Percentiles rank a stretch among this genome's conserved stretches.
Evolutionary conservation across 805 yeast genomes (phyloP).

Genomic region (Kluyveromyces lactis): DNA sequence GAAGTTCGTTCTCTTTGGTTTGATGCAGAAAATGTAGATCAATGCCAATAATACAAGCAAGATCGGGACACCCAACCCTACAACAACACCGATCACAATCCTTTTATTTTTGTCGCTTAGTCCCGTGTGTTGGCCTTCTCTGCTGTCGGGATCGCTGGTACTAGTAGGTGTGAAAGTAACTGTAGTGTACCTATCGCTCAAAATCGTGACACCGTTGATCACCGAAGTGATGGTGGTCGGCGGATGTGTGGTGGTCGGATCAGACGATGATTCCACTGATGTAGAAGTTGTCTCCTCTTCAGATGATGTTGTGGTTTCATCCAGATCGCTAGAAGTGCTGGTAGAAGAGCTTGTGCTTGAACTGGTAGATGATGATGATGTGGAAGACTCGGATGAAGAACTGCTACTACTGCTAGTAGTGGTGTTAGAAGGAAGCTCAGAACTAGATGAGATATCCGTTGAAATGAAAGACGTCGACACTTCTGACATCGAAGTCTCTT

Average conservation of each 20-base stretch:
- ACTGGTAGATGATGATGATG: slow-evolving; percentile 9
- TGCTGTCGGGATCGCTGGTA: slow-evolving; percentile 16
- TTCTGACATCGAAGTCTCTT: slow-evolving; percentile 1
- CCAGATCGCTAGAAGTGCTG: neutral
- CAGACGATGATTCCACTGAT: slow-evolving; percentile 4
- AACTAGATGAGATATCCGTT: neutral
- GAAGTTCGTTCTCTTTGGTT: slow-evolving; percentile 25
- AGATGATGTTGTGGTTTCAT: slow-evolving; percentile 1
- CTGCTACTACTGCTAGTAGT: slow-evolving; percentile 1
- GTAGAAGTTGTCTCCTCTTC: neutral
- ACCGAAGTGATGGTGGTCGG: slow-evolving; percentile 11
- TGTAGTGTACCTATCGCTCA: slow-evolving; percentile 26
- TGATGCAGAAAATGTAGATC: slow-evolving; percentile 25
- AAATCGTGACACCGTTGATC: slow-evolving; percentile 28
- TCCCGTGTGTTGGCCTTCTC: slow-evolving; percentile 27
- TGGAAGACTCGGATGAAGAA: slow-evolving; percentile 5
- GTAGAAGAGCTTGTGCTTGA: neutral
- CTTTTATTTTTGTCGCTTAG: slow-evolving; percentile 41
- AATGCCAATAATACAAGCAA: slow-evolving; percentile 23
- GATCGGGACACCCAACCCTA: slow-evolving; percentile 63
- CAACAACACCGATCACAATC: slow-evolving; percentile 59
- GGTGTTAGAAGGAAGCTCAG: too few relatives aligned
- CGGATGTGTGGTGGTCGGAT: slow-evolving; percentile 5
- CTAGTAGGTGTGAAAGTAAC: slow-evolving; percentile 19
- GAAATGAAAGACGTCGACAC: slow-evolving; percentile 5